Base-by-base conservation (phyloP, 306 rosid genomes). In the Psophocarpus tetragonolobus region DNA sequence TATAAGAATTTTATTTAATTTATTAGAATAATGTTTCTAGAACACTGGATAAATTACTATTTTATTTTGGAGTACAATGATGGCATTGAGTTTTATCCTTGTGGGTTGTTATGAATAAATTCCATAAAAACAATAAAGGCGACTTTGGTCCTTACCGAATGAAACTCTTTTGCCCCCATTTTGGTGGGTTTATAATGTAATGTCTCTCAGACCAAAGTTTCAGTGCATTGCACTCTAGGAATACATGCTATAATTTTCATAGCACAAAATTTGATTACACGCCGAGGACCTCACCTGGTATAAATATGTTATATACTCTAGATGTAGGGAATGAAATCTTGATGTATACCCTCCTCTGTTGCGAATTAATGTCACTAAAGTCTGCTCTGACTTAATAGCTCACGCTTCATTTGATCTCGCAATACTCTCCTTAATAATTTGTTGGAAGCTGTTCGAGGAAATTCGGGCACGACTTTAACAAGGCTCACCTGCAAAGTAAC, bases 391-490 rank as follows among this genome's bases (percentile, higher is more conserved):
- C 78, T 73, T 54, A 87, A 85, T 32, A 88, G 84, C 76, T 91
- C 96, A 10, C 27, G 85, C 86, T 89, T 95, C 82, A 92, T 77
- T 83, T 91, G 97, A 71, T 91, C 93, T 73, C 97, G 92, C 85
- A 92, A 36, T 77, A 92, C 92, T 86, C 98, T 90, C 81, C 98
- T 87, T 4, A 89, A 72, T 71, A 95, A 53, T 90, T 95, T 95
- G 84, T 92, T 92, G 10, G 98, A 89, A 71, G 93, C 90, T 5
- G 93, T 95, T 75, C 93, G 87, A 65, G 98, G 98, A 63, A 95
- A 95, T 51, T 81, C 87, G 0, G 81, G 51, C 5, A 89, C 91
- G 73, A 92, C 84, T 73, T 87, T 89, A 45, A 89, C 93, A 21
- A 76, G 30, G 57, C 83, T 73, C 30, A 92, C 88, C 97, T 95